Evolutionary conservation across 2,329 filamentous ascomycete species (phyloP), one percentile per base, ranked within the genome.

Genomic region (Fusarium tuaranense): DNA sequence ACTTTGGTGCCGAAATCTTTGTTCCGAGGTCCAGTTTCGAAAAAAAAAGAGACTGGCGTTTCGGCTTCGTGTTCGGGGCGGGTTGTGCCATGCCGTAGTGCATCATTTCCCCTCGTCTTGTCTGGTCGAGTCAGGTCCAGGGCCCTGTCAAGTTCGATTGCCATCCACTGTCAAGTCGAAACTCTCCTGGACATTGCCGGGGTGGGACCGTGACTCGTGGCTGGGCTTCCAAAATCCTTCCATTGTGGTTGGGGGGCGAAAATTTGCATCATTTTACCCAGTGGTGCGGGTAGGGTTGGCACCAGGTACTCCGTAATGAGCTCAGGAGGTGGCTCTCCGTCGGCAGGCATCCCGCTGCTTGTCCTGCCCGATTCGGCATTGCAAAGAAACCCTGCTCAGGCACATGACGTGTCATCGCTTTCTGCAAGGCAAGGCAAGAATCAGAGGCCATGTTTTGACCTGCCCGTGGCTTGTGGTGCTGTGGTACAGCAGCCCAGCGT

Each of bases 261-360:
- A 78, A 66, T 79, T 79, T 79, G 74, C 76, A 76, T 73, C 76
- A 73, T 75, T 61, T 71, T 72, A 78, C 75, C 77, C 72, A 78
- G 72, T 73, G 68, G 71, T 71, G 71, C 75, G 77, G 72, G 30
- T 71, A 65, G 61, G 67, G 46, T 57, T 16, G 32, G 32, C 32
- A 34, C 67, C 69, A 65, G 62, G 63, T 46, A 55, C 72, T 70
- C 72, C 72, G 65, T 68, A 74, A 68, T 65, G 65, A 48, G 57
- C 60, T 41, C 69, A 67, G 27, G 36, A 68, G 30, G 68, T 67
- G 73, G 57, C 46, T 66, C 41, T 63, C 36, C 27, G 32, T 69
- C 67, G 67, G 67, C 68, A 70, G 72, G 61, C 69, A 68, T 68
- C 63, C 69, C 63, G 66, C 36, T 67, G 44, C 32, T 55, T 58